Conservation (phyloP, 1,284 basidiomycete species). For the Amylostereum chailletii region DNA sequence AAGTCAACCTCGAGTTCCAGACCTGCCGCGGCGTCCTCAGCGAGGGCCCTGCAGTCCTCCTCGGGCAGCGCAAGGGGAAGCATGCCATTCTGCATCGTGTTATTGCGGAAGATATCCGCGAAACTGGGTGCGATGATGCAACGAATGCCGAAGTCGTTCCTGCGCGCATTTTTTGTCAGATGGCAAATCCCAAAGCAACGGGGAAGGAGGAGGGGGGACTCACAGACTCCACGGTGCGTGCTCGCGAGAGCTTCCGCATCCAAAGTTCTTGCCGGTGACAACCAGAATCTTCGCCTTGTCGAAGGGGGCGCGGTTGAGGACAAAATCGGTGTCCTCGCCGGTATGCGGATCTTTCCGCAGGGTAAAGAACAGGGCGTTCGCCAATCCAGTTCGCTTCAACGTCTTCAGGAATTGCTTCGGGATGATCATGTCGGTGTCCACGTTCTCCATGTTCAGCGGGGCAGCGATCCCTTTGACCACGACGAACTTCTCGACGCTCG, state of each 20-base stretch:
- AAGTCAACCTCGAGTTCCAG: conserved; percentile 85
- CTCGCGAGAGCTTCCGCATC: conserved; percentile 90
- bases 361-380: conserved; percentile 83
- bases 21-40: conserved; percentile 75
- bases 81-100: conserved; percentile 97
- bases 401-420: conserved; percentile 96
- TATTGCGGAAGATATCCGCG: conserved; percentile 90
- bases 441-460: conserved; percentile 86
- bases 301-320: conserved; percentile 84
- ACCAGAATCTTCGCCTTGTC: conserved; percentile 79
- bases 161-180: conserved; percentile 19
- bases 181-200: neutral
- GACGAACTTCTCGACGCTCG: conserved; percentile 71
- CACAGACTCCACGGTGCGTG: conserved; percentile 95
- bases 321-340: conserved; percentile 77
- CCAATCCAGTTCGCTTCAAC: conserved; percentile 86
- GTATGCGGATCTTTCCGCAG: conserved; percentile 77
- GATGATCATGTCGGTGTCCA: conserved; percentile 97
- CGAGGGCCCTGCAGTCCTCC: conserved; percentile 68
- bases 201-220: conserved; percentile 23
- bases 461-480: conserved; percentile 80
- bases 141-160: conserved; percentile 91
- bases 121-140: conserved; percentile 91
- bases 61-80: conserved; percentile 77
- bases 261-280: conserved; percentile 89